A percentile compares a stretch with the other conserved stretches of the same genome.
These are phyloP conservation scores for Schwanniomyces polymorphus DNA, from an alignment of 805 yeast genomes.

Conservation along the genomic window DNA sequence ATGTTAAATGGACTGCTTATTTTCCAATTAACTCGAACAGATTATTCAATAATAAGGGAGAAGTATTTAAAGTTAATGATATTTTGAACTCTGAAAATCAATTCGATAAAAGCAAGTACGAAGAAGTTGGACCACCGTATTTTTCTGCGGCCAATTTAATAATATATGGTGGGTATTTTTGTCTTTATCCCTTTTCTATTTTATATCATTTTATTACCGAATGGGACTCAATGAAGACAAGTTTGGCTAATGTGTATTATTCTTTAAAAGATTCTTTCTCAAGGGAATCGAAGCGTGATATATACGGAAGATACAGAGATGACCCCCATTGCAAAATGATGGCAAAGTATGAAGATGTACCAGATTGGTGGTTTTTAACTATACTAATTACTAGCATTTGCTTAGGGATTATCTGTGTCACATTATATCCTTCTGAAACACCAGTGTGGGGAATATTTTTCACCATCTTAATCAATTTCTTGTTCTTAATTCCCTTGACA, in stretches of 20 bases:
- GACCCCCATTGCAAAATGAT: slow-evolving; percentile 63
- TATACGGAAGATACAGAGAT: slow-evolving; percentile 26
- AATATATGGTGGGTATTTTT: slow-evolving; percentile 57
- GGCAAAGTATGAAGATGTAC: slow-evolving; percentile 64
- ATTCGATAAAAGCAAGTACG: slow-evolving; percentile 49
- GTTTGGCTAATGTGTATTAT: slow-evolving; percentile 34
- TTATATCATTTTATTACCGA: slow-evolving; percentile 49
- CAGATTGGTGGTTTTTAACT: slow-evolving; percentile 66
- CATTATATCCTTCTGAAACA: slow-evolving; percentile 51
- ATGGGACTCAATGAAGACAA: slow-evolving; percentile 40
- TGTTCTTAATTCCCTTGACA: slow-evolving; percentile 61
- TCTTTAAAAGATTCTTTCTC: slow-evolving; percentile 28
- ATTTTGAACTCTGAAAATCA: slow-evolving; percentile 43
- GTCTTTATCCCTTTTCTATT: slow-evolving; percentile 56
- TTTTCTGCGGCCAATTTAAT: slow-evolving; percentile 63
- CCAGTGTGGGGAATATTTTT: slow-evolving; percentile 66
- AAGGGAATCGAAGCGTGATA: slow-evolving; percentile 4
- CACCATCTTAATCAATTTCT: slow-evolving; percentile 52
- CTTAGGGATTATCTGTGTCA: slow-evolving; percentile 44
- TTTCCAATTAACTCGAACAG: slow-evolving; percentile 54
- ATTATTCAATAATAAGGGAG: slow-evolving; percentile 53
- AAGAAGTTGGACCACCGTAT: slow-evolving; percentile 63
- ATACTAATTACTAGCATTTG: slow-evolving; percentile 47
- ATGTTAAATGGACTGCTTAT: slow-evolving; percentile 50
- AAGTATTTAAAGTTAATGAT: slow-evolving; percentile 44